Evolutionary conservation across 768 basidiomycete genomes (phyloP), one percentile per base, ranked within the genome.

Genomic region (Megacollybia marginata): DNA sequence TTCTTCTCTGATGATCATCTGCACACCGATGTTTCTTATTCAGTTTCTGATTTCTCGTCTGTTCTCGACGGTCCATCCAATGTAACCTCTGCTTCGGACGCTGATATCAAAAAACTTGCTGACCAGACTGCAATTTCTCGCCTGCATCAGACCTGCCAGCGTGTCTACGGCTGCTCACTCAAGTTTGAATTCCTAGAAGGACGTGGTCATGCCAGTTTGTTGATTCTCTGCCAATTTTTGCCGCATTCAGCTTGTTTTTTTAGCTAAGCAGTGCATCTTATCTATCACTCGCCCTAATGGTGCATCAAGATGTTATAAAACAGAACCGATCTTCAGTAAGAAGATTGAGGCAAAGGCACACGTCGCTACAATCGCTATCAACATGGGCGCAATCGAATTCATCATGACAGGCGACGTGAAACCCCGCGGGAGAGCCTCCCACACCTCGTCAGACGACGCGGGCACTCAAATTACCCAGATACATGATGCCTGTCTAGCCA

Each of bases 381-480:
- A 79, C 7, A 74, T 77, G 68, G 81, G 80, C 16, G 83, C 74
- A 1, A 59, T 85, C 32, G 74, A 82, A 16, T 85, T 85, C 56
- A 76, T 85, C 44, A 47, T 60, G 7, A 56, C 62, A 1, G 76
- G 77, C 3, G 73, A 69, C 71, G 35, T 65, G 64, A 7, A 58
- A 64, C 5, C 59, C 68, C 23, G 23, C 23, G 23, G 23, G 23
- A 28, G 23, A 28, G 23, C 2, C 6, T 6, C 65, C 66, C 42
- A 65, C 59, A 12, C 59, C 68, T 36, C 61, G 16, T 44, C 34
- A 20, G 12, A 47, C 18, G 32, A 15, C 20, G 18, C 19, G 23
- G 13, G 13, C 31, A 53, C 58, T 31, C 54, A 58, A 1, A 56
- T 77, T 2, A 58, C 66, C 36, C 57, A 72, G 46, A 79, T 85